Conservation (phyloP, 495 filamentous ascomycete species). For the Parathielavia hyrcaniae region DNA sequence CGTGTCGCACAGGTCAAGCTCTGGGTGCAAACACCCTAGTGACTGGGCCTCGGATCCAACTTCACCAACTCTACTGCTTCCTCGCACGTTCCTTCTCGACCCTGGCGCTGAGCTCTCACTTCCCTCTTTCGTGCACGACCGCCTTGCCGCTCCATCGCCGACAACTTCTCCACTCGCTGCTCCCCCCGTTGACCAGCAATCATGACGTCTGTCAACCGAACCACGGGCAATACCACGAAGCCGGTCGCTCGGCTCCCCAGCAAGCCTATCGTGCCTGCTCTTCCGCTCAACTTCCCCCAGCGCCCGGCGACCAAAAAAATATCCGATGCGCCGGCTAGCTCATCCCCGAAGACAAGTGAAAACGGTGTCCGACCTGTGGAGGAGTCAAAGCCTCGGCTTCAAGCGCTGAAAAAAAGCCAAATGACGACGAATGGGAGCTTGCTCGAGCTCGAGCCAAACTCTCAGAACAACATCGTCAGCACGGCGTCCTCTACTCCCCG, state of each 20-base stretch:
- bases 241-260: conserved; percentile 12
- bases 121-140: background rate
- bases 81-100: background rate
- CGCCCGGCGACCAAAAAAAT: conserved; percentile 20
- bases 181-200: conserved; percentile 6
- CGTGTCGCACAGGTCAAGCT: conserved; percentile 23
- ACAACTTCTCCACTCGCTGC: background rate
- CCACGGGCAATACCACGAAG: conserved; percentile 23
- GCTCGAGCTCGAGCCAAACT: background rate
- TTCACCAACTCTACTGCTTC: conserved; percentile 2
- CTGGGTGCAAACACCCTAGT: conserved; percentile 18
- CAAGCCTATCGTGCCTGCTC: conserved; percentile 23
- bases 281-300: conserved; percentile 31
- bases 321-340: conserved; percentile 7
- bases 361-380: conserved; percentile 1
- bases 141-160: conserved; percentile 4
- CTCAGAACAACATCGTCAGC: background rate
- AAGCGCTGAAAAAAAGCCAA: background rate
- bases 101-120: background rate
- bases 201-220: conserved; percentile 29
- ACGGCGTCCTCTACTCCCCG: conserved; percentile 12
- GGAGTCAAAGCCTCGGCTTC: conserved; percentile 1
- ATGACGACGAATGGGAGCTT: conserved; percentile 1
- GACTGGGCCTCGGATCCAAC: conserved; percentile 14
- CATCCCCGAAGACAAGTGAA: conserved; percentile 6